These are phyloP conservation scores for Cicer judaicum DNA, from an alignment of 306 rosid species.

Conservation along the genomic window DNA sequence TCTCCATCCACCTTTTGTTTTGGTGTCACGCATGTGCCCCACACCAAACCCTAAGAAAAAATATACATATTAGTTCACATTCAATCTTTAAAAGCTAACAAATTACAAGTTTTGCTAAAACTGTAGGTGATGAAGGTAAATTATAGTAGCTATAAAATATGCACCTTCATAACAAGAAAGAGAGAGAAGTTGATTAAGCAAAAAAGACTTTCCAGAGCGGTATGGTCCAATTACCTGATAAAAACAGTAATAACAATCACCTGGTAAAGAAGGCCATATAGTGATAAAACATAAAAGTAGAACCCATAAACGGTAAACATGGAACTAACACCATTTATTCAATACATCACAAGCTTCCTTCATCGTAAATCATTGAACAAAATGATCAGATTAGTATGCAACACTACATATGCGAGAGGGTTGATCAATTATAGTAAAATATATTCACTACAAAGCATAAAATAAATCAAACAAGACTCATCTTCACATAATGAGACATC, in stretches of 20 bases:
- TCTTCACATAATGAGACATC: conserved; percentile 12
- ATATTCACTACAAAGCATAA: neutral
- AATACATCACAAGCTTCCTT: neutral
- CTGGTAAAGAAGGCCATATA: conserved; percentile 37
- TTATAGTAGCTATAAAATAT: conserved; percentile 36
- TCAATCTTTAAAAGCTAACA: conserved; percentile 37
- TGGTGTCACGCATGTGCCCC: conserved; percentile 98
- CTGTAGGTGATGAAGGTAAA: conserved; percentile 12
- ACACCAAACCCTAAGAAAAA: conserved; percentile 83
- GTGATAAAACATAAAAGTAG: conserved; percentile 8
- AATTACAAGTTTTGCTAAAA: conserved; percentile 13
- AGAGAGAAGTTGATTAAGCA: conserved; percentile 97
- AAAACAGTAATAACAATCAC: conserved; percentile 54
- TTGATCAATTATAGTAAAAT: conserved; percentile 18
- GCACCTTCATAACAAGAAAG: conserved; percentile 97
- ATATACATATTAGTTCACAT: conserved; percentile 21
- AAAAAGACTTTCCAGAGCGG: conserved; percentile 96
- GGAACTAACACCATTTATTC: conserved; percentile 11
- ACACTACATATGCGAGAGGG: neutral
- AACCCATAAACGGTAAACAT: neutral
- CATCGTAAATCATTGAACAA: neutral
- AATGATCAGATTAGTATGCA: conserved; percentile 9
- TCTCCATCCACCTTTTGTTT: conserved; percentile 79
- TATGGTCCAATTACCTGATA: conserved; percentile 73
- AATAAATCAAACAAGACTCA: neutral